Conservation (phyloP, 164 flowering plant species). For the Buxus sempervirens region DNA sequence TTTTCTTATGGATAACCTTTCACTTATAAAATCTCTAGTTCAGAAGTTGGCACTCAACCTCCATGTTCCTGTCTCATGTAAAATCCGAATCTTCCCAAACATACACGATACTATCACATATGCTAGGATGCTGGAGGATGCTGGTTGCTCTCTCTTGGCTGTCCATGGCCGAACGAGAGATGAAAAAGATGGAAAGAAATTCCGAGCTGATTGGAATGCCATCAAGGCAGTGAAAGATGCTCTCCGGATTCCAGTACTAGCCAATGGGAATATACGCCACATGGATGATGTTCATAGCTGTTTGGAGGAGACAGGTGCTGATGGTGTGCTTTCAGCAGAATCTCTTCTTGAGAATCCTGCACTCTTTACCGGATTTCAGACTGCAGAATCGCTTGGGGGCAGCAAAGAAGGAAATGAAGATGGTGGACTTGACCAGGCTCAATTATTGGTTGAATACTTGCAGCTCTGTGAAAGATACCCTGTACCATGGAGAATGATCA, state of each 20-base stretch:
- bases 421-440: slow-evolving; percentile 64
- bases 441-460: slow-evolving; percentile 71
- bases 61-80: slow-evolving; percentile 90
- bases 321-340: slow-evolving; percentile 97
- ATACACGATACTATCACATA: slow-evolving; percentile 73
- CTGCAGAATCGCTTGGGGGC: slow-evolving; percentile 62
- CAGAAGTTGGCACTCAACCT: slow-evolving; percentile 67
- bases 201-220: slow-evolving; percentile 78
- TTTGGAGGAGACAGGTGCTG: slow-evolving; percentile 73
- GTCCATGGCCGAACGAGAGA: slow-evolving; percentile 96
- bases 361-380: slow-evolving; percentile 78
- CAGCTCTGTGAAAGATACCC: slow-evolving; percentile 84
- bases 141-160: slow-evolving; percentile 92
- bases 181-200: slow-evolving; percentile 81
- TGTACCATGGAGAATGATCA: slow-evolving; percentile 96
- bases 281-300: slow-evolving; percentile 69
- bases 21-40: slow-evolving; percentile 76
- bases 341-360: slow-evolving; percentile 96
- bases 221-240: slow-evolving; percentile 75
- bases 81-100: slow-evolving; percentile 79
- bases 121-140: slow-evolving; percentile 97
- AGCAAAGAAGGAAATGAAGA: slow-evolving; percentile 30
- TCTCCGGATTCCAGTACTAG: slow-evolving; percentile 86
- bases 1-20: slow-evolving; percentile 92
- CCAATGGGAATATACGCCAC: slow-evolving; percentile 89